A percentile compares a stretch with the other conserved stretches of the same genome.
These are phyloP conservation scores for Sugiyamaella grinbergsii DNA, from an alignment of 1,139 yeast genomes.

Conservation along the genomic window DNA sequence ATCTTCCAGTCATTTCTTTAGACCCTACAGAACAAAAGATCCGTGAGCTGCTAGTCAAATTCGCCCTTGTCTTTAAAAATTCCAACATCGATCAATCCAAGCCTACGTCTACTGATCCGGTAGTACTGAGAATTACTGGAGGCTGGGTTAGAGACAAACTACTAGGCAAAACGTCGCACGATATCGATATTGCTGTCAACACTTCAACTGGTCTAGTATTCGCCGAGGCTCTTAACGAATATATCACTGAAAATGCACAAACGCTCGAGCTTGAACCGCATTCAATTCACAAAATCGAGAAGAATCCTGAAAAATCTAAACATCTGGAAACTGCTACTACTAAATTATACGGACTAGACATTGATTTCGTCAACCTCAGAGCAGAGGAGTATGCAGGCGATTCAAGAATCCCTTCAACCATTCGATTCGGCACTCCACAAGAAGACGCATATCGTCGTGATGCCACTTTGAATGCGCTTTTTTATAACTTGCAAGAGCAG, in stretches of 20 bases:
- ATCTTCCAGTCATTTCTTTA: conserved; percentile 40
- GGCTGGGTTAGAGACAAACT: conserved; percentile 99
- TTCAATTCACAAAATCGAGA: conserved; percentile 76
- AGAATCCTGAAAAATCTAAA: conserved; percentile 92
- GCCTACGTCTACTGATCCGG: conserved; percentile 30
- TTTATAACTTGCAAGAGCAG: conserved; percentile 71
- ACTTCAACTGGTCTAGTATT: conserved; percentile 82
- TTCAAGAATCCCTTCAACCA: conserved; percentile 71
- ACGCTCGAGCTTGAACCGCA: conserved; percentile 51
- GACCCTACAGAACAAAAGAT: conserved; percentile 54
- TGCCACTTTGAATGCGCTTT: conserved; percentile 87
- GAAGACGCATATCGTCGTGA: conserved; percentile 93
- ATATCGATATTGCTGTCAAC: conserved; percentile 89
- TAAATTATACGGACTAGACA: conserved; percentile 72
- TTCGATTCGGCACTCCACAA: conserved; percentile 77
- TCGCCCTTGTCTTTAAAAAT: conserved; percentile 31
- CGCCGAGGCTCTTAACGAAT: conserved; percentile 65
- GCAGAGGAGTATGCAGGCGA: conserved; percentile 75
- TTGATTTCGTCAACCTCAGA: conserved; percentile 90
- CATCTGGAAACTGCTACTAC: conserved; percentile 97
- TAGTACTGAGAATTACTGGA: conserved; percentile 83
- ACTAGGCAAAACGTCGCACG: conserved; percentile 76
- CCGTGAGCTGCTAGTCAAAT: conserved; percentile 47
- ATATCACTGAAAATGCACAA: conserved; percentile 45
- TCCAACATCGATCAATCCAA: conserved; percentile 4